Conservation (phyloP, 2,329 filamentous ascomycete genomes). For the Clonostachys rhizophaga region DNA sequence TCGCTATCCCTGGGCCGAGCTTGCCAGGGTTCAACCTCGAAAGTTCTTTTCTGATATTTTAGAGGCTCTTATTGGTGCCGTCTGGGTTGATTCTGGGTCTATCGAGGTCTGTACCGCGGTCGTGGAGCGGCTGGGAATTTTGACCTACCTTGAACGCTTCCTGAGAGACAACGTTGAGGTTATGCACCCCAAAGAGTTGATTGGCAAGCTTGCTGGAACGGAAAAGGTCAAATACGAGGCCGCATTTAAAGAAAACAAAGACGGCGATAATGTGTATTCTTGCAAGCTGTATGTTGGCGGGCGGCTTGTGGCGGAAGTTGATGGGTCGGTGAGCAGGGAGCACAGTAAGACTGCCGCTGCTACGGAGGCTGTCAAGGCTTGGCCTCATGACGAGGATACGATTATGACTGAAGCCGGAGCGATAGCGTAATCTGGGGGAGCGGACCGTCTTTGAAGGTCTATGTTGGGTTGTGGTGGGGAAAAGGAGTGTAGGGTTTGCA, state of each 20-base stretch:
- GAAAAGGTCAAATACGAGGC: slow-evolving; percentile 50
- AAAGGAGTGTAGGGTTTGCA: neutral
- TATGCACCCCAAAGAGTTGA: slow-evolving; percentile 61
- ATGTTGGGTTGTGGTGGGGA: too few species aligned
- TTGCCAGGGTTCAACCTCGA: slow-evolving; percentile 59
- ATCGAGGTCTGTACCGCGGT: slow-evolving; percentile 55
- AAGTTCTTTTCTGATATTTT: slow-evolving; percentile 85
- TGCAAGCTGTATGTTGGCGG: slow-evolving; percentile 48
- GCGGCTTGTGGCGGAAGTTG: slow-evolving; percentile 35
- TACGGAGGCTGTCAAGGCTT: slow-evolving; percentile 35
- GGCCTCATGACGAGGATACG: slow-evolving; percentile 11
- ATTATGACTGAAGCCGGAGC: neutral
- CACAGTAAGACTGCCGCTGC: slow-evolving; percentile 55
- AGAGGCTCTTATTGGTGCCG: slow-evolving; percentile 74
- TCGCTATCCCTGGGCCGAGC: slow-evolving; percentile 71
- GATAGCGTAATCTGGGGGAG: too few species aligned
- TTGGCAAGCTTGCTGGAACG: slow-evolving; percentile 53
- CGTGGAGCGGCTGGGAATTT: slow-evolving; percentile 59
- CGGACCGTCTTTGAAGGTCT: too few species aligned
- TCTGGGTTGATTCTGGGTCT: slow-evolving; percentile 75
- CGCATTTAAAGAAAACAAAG: slow-evolving; percentile 11
- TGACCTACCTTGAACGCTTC: slow-evolving; percentile 57
- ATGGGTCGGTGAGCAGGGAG: slow-evolving; percentile 37
- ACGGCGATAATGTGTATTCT: slow-evolving; percentile 18
- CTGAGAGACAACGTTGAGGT: slow-evolving; percentile 54